phyloP scores from a whole-genome alignment of 371 early-diverging fungal genomes.

The Apophysomyces ossiformis region DNA sequence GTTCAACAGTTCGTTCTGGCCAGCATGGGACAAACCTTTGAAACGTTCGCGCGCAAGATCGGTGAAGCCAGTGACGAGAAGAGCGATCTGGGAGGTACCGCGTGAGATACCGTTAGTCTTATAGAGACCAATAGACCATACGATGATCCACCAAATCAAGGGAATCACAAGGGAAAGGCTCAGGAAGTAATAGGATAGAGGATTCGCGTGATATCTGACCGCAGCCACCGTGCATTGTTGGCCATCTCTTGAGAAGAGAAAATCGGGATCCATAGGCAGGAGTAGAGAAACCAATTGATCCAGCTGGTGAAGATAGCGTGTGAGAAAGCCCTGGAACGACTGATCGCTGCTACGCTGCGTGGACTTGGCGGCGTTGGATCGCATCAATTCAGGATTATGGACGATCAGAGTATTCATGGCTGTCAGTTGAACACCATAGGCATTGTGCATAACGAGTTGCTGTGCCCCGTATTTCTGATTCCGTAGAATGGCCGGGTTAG shows the following conservation, averaged over 20 bases:
- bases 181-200: not conserved
- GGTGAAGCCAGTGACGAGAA: conserved; percentile 21
- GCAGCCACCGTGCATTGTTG: not conserved
- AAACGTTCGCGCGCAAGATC: conserved; percentile 14
- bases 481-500: not conserved
- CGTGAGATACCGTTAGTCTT: conserved; percentile 21
- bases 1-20: conserved; percentile 6
- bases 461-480: not conserved
- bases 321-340: not conserved
- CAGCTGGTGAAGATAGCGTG: not conserved
- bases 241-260: not conserved
- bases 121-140: conserved; percentile 17
- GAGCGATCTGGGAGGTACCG: conserved; percentile 19
- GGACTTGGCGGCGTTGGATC: not conserved
- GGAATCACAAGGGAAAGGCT: conserved; percentile 13
- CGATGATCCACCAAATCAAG: conserved; percentile 16
- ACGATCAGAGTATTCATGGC: not conserved
- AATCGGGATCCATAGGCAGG: not conserved
- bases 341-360: not conserved
- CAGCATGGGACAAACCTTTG: conserved; percentile 19
- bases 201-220: not conserved
- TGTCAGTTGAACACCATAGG: not conserved
- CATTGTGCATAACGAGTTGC: not conserved
- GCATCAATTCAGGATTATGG: conserved; percentile 7
- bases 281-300: not conserved